Base-by-base conservation (phyloP, 2,329 filamentous ascomycete genomes). In the Ophiostoma sp. region DNA sequence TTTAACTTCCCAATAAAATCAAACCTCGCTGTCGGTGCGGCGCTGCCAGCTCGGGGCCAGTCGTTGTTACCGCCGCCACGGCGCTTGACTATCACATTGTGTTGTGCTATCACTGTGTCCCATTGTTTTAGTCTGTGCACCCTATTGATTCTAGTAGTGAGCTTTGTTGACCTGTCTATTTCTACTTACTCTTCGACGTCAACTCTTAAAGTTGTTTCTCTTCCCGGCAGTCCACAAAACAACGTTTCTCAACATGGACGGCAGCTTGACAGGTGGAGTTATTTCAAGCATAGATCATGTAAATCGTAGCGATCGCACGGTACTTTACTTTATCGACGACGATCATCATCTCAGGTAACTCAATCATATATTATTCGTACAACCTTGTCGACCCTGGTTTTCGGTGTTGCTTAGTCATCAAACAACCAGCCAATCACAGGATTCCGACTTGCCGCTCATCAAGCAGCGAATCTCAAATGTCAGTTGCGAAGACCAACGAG, bases 371-470 rank as follows among this genome's bases (percentile, higher is more conserved):
- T 31, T 31, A 10, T 13, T 4, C 27, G 23, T 27, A 57, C 23
- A n/a, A 57, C 52, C 8, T 57, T 27, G 52, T 27, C n/a, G n/a
- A n/a, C n/a, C n/a, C n/a, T n/a, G n/a, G n/a, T n/a, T n/a, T n/a
- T n/a, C n/a, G n/a, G n/a, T n/a, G n/a, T n/a, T n/a, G 52, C 52
- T 57, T 57, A 57, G 52, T 57, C 52, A 57, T 23, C 52, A 48
- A n/a, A 1, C 15, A 2, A 13, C n/a, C n/a, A 27, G 48, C 48
- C 52, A 57, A 31, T 27, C 1, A 27, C 1, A 57, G 15, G 10
- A 62, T 10, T 62, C 23, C 57, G 57, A 35, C 31, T 62, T 62
- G 57, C 57, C 57, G 57, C 57, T 11, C 57, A 6, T 10, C 57
- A 35, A 35, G 57, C 57, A 33, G 11, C 5, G 31, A 17, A 13